Percentiles rank a stretch among this genome's conserved stretches.
These are phyloP conservation scores for Buddleja alternifolia DNA, from an alignment of 257 asterid genomes.

Conservation along the genomic window DNA sequence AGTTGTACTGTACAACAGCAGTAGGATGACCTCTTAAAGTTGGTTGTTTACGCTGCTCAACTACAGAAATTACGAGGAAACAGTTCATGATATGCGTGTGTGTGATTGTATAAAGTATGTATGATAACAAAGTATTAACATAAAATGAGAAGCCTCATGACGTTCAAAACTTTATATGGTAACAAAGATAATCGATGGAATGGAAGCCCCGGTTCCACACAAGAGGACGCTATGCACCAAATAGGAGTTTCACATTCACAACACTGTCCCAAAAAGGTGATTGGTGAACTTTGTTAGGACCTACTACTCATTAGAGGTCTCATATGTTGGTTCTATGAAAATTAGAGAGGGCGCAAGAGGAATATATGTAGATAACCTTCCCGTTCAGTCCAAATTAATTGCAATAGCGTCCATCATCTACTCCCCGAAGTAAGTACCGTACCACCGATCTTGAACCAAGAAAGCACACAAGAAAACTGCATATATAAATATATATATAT, in stretches of 20 bases:
- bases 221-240: background rate
- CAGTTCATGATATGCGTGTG: slow-evolving; percentile 25
- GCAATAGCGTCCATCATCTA: too few species aligned
- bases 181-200: background rate
- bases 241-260: slow-evolving; percentile 18
- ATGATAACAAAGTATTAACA: background rate
- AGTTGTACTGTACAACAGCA: slow-evolving; percentile 94
- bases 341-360: background rate
- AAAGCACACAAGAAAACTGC: background rate
- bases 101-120: too few species aligned
- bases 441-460: background rate
- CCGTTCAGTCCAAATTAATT: too few species aligned
- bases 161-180: background rate
- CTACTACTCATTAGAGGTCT: background rate
- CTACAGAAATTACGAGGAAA: slow-evolving; percentile 44
- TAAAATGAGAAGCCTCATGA: slow-evolving; percentile 7
- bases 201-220: background rate
- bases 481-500: too few species aligned
- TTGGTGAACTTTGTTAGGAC: background rate
- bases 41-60: slow-evolving; percentile 91
- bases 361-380: too few species aligned
- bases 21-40: slow-evolving; percentile 82
- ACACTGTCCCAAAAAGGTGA: background rate
- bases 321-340: background rate
- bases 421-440: too few species aligned